A percentile compares a stretch with the other conserved stretches of the same genome.
These are phyloP conservation scores for Apophysomyces sp. DNA, from an alignment of 371 early-diverging fungal species.

Conservation along the genomic window DNA sequence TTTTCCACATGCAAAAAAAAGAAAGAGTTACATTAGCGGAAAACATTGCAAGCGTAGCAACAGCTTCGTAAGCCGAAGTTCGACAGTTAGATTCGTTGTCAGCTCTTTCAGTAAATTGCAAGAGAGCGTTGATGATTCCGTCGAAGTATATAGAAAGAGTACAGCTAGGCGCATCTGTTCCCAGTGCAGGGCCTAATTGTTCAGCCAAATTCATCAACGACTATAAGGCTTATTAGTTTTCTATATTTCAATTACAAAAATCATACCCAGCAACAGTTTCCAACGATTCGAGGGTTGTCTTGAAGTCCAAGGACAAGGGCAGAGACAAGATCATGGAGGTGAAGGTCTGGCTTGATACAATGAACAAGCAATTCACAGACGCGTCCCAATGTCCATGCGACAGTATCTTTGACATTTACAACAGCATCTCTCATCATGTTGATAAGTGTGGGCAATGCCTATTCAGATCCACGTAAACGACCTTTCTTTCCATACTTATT, in stretches of 20 bases:
- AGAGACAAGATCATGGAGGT: slow-evolving; percentile 70
- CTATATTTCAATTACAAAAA: background rate
- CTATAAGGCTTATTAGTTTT: slow-evolving; percentile 14
- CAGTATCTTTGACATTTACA: slow-evolving; percentile 90
- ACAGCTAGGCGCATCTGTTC: slow-evolving; percentile 60
- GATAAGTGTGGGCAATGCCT: slow-evolving; percentile 84
- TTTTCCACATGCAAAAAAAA: background rate
- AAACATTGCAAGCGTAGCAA: slow-evolving; percentile 72
- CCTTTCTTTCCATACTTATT: background rate
- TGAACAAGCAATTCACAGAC: slow-evolving; percentile 76
- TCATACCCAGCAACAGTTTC: slow-evolving; percentile 85
- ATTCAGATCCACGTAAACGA: background rate
- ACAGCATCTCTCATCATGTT: slow-evolving; percentile 86
- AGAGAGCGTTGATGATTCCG: slow-evolving; percentile 70
- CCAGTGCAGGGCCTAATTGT: slow-evolving; percentile 55
- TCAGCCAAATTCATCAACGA: slow-evolving; percentile 88
- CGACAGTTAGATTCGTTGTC: slow-evolving; percentile 80
- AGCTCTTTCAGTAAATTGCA: slow-evolving; percentile 70
- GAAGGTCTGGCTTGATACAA: slow-evolving; percentile 73
- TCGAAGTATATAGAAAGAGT: slow-evolving; percentile 82
- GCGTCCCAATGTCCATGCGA: slow-evolving; percentile 96
- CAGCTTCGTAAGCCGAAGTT: slow-evolving; percentile 92
- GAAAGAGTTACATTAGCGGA: slow-evolving; percentile 50
- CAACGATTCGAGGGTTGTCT: slow-evolving; percentile 85
- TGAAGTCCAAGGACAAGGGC: slow-evolving; percentile 80